A percentile compares a stretch with the other conserved stretches of the same genome.
phyloP scores from a whole-genome alignment of 495 filamentous ascomycete genomes.

The Ramalina intermedia region DNA sequence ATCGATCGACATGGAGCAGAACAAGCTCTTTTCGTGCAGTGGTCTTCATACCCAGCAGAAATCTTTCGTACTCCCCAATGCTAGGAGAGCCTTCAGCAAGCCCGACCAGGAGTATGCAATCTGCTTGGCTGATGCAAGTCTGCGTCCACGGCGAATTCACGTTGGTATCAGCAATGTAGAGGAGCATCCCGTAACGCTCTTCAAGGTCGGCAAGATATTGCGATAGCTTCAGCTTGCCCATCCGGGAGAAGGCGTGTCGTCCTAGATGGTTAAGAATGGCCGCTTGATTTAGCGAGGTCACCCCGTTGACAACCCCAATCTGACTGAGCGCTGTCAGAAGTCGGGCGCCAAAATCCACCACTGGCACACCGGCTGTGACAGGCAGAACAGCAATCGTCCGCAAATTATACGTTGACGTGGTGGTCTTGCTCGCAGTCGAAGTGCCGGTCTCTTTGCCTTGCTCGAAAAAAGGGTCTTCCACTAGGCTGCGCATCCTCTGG shows the following conservation, averaged over 20 bases:
- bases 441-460: conserved; percentile 34
- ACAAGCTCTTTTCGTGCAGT: conserved; percentile 91
- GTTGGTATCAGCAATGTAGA: conserved; percentile 95
- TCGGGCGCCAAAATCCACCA: conserved; percentile 88
- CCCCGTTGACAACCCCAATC: conserved; percentile 75
- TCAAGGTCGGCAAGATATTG: conserved; percentile 95
- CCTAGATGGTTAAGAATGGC: conserved; percentile 90
- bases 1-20: conserved; percentile 82
- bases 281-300: conserved; percentile 83
- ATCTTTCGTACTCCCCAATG: conserved; percentile 92
- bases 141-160: conserved; percentile 97
- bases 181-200: conserved; percentile 88
- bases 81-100: conserved; percentile 77
- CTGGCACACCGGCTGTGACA: conserved; percentile 80
- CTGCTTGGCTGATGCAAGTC: conserved; percentile 91
- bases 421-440: conserved; percentile 46
- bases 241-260: conserved; percentile 87
- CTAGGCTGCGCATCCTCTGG: conserved; percentile 75
- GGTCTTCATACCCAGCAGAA: conserved; percentile 91
- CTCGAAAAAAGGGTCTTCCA: conserved; percentile 66
- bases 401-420: conserved; percentile 79
- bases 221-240: conserved; percentile 91
- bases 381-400: conserved; percentile 86
- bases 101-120: conserved; percentile 86
- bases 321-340: conserved; percentile 75